Evolutionary conservation across 2,329 filamentous ascomycete genomes (phyloP).

Genomic region (Alternaria consortialis): DNA sequence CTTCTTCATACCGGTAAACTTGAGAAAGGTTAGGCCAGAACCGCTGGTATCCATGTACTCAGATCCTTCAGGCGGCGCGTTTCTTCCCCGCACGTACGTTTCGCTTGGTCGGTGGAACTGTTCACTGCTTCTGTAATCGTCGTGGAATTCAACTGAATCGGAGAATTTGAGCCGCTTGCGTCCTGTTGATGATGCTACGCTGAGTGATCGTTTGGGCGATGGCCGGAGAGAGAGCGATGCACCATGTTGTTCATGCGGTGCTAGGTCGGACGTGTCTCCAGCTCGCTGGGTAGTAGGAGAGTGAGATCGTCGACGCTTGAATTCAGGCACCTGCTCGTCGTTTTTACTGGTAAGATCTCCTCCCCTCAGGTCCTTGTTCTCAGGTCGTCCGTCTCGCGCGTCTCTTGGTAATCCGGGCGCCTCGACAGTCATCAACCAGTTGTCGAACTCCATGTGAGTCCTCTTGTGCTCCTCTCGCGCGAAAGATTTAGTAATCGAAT

Average conservation of each 20-base stretch:
- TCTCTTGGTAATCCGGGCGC: slow-evolving; percentile 1
- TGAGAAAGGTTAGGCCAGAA: slow-evolving; percentile 21
- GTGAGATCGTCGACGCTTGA: slow-evolving; percentile 18
- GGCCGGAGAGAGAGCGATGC: slow-evolving; percentile 8
- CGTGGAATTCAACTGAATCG: slow-evolving; percentile 28
- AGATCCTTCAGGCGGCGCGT: slow-evolving; percentile 33
- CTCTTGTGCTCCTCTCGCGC: slow-evolving; percentile 24
- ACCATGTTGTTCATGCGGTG: background rate
- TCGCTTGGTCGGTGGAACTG: slow-evolving; percentile 28
- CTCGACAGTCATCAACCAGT: slow-evolving; percentile 38
- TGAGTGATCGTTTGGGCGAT: slow-evolving; percentile 17
- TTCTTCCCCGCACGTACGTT: slow-evolving; percentile 37
- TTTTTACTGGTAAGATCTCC: background rate
- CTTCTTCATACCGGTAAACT: slow-evolving; percentile 39
- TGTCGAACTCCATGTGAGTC: slow-evolving; percentile 34
- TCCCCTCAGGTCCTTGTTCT: background rate
- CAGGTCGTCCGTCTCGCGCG: background rate
- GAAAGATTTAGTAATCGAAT: slow-evolving; percentile 20
- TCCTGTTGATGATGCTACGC: slow-evolving; percentile 6
- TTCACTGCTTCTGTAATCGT: slow-evolving; percentile 25
- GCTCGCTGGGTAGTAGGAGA: slow-evolving; percentile 11
- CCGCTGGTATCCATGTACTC: slow-evolving; percentile 45
- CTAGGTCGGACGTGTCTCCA: background rate
- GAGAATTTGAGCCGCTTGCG: slow-evolving; percentile 34
- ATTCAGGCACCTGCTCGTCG: slow-evolving; percentile 6